Evolutionary conservation across 345 rosid species (phyloP), one percentile per base, ranked within the genome.

Genomic region (Kandelia obovata): DNA sequence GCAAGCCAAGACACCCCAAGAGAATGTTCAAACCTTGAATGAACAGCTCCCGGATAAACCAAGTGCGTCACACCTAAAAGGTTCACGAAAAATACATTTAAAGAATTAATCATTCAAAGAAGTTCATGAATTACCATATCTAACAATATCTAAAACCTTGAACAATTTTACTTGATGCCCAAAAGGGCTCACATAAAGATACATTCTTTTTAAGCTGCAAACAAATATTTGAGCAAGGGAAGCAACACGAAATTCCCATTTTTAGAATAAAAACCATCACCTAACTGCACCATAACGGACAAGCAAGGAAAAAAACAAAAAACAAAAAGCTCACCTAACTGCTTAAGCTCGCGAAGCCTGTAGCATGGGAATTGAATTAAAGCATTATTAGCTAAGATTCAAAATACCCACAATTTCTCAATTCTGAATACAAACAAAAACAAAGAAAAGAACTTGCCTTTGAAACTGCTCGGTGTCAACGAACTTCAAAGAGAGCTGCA

Each of bases 301-400:
- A 55, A 23, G 15, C 58, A n/a, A 23, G 1, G 2, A 13, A 23
- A 9, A 9, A 13, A 55, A 23, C 23, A 23, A 26, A 66, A 53
- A 37, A 15, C 64, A 31, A 65, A 27, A 58, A 62, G 71, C 89
- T 87, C 79, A 94, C 98, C 97, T 26, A 94, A 92, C 70, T 94
- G 98, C 75, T 91, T 94, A 68, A 94, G 82, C 16, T 94, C 97
- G 31, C 97, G 96, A 73, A 94, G 92, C 86, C 98, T 94, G 90
- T 13, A 70, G 70, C 21, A 73, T 30, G 47, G 61, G 73, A 61
- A 35, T 2, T 47, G 51, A 62, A 31, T 6, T 9, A 26, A 76
- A 68, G 34, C 34, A 47, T 58, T 30, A 70, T 25, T 19, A 30
- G 1, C 20, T 26, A 68, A 34, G 17, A 15, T 26, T 0, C 70